phyloP scores from a whole-genome alignment of 2,329 filamentous ascomycete species.

The Neophaeococcomyces aloes region DNA sequence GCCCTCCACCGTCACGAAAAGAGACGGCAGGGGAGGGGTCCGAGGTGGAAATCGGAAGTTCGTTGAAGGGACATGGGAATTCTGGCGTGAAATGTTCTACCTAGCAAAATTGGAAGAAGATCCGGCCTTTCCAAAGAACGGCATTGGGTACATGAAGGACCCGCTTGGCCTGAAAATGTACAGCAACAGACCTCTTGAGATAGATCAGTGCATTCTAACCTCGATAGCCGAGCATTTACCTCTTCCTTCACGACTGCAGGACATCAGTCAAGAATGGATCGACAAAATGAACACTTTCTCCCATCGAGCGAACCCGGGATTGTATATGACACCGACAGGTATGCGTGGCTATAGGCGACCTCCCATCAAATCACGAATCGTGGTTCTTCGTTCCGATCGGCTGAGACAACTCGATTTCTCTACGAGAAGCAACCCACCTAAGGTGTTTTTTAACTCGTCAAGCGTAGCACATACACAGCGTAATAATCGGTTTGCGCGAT shows the following conservation, averaged over 20 bases:
- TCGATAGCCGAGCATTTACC: constrained; percentile 17
- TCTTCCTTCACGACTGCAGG: constrained; percentile 11
- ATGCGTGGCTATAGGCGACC: constrained; percentile 7
- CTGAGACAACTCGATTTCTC: constrained; percentile 22
- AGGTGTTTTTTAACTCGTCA: constrained; percentile 16
- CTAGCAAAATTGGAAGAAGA: constrained; percentile 12
- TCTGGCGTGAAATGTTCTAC: constrained; percentile 19
- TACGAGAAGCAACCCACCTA: constrained; percentile 9
- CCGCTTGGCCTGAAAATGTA: constrained; percentile 14
- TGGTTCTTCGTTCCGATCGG: constrained; percentile 15
- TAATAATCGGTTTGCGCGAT: constrained; percentile 10
- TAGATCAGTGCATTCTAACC: constrained; percentile 17
- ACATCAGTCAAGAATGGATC: constrained; percentile 20
- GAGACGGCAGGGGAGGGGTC: neutral
- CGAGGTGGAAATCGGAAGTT: constrained; percentile 21
- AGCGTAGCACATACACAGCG: constrained; percentile 18
- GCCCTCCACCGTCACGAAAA: neutral
- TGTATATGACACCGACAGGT: constrained; percentile 30
- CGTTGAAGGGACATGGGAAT: constrained; percentile 20
- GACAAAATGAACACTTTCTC: constrained; percentile 14
- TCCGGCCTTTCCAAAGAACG: neutral
- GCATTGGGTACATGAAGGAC: constrained; percentile 11
- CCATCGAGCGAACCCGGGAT: constrained; percentile 23
- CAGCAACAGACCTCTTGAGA: constrained; percentile 14
- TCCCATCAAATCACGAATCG: constrained; percentile 10